Base-by-base conservation (phyloP, 2,329 filamentous ascomycete genomes). In the Pyrenochaeta sp. region DNA sequence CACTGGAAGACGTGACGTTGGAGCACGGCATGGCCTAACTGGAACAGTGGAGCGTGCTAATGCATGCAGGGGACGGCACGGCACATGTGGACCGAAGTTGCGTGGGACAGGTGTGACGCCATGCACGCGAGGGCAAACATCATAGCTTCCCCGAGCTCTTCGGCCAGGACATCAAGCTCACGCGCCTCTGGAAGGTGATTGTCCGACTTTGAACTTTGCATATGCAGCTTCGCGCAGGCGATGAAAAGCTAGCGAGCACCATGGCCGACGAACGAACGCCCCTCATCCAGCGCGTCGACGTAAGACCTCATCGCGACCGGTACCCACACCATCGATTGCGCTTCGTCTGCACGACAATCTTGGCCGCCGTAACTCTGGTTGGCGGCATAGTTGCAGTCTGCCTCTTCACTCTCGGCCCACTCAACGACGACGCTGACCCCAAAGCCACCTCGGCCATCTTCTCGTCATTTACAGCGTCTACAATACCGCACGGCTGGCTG, bases 331-430 rank as follows among this genome's bases (percentile, higher is more conserved):
- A 81, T 53, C 80, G 79, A 19, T 67, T 85, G 31, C 84, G 86
- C 36, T 82, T 85, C 44, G 83, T 87, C 68, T 89, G 84, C 65
- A 87, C 83, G 28, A 75, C 88, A 43, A 77, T 81, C 15, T 64
- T 78, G 6, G 48, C 58, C 24, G 44, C 52, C 7, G 57, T 72
- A 5, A 69, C 74, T n/a, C 47, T 74, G 30, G 47, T 71, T 11
- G 72, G 72, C 24, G 53, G 73, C 20, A 53, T 63, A 14, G 63
- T 70, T 22, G 58, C 73, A 3, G 48, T 75, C 41, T 48, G 76
- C 14, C 62, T 71, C 27, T 61, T 77, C 31, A 67, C 65, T 13
- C 59, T 76, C 24, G 55, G 64, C 10, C 65, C 71, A 8, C 60
- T 68, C 13, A 56, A 61, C 40, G 67, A 69, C 37, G 59, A 70